These are phyloP conservation scores for Chlorencoelia australis DNA, from an alignment of 2,329 filamentous ascomycete genomes.

Conservation along the genomic window DNA sequence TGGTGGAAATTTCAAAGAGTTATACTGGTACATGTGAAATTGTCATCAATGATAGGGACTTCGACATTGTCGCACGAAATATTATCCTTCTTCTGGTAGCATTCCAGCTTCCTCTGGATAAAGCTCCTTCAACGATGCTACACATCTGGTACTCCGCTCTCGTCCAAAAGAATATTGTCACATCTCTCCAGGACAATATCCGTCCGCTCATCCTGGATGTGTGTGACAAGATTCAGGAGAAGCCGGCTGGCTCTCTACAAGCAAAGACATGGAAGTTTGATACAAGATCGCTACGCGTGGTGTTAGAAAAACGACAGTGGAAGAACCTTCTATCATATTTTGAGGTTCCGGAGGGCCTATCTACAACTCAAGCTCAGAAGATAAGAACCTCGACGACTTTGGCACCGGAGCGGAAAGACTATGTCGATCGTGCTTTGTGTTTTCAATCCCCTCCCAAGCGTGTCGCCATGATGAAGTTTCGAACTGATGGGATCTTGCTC, in stretches of 20 bases:
- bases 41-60: slow-evolving; percentile 15
- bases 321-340: slow-evolving; percentile 20
- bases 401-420: slow-evolving; percentile 25
- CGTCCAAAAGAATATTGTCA: neutral
- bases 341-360: slow-evolving; percentile 20
- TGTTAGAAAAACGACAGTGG: slow-evolving; percentile 21
- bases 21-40: slow-evolving; percentile 28
- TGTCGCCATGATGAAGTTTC: slow-evolving; percentile 24
- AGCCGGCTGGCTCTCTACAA: neutral
- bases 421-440: slow-evolving; percentile 25
- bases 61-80: slow-evolving; percentile 9
- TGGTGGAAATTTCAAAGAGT: neutral
- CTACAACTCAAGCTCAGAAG: slow-evolving; percentile 14
- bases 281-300: neutral
- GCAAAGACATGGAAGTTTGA: slow-evolving; percentile 4
- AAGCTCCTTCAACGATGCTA: slow-evolving; percentile 3
- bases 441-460: slow-evolving; percentile 21
- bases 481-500: slow-evolving; percentile 31
- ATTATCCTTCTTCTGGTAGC: slow-evolving; percentile 3
- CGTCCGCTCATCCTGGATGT: slow-evolving; percentile 1
- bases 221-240: neutral
- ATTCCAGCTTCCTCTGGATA: neutral
- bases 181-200: neutral
- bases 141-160: slow-evolving; percentile 6
- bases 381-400: slow-evolving; percentile 25